Evolutionary conservation across 768 basidiomycete species (phyloP), one percentile per base, ranked within the genome.

Genomic region (Rhizopogon sp.): DNA sequence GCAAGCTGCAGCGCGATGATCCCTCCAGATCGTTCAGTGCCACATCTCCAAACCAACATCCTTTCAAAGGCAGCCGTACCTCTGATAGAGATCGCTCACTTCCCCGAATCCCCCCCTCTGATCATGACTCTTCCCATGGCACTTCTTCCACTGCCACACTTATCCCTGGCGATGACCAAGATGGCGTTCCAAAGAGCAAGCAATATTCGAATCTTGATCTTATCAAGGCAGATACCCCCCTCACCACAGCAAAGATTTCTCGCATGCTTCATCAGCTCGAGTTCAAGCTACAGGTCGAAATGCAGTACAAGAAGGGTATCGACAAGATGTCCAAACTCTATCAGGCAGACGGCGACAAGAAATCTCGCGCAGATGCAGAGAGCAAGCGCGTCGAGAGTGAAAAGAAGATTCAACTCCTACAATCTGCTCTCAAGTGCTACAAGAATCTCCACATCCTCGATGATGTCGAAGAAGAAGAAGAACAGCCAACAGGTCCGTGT

Each of bases 301-400:
- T 89, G 75, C 94, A 98, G 74, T 98, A 98, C 78, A 96, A 95
- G 78, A 82, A 87, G 69, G 97, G 97, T 41, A 97, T 98, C 60
- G 95, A 98, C 74, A 98, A 98, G 77, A 99, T 99, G 97, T 90
- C 88, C 39, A 95, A 90, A 72, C 79, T 98, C 33, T 98, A 98
- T 70, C 86, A 93, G 64, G 91, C 89, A 5, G 97, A 99, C 65
- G 96, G 95, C 52, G 97, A 99, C 77, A 96, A 96, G 81, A 93
- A 92, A 69, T 89, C 94, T 43, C 83, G 90, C 64, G 85, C 83
- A 11, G 96, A 98, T 68, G 93, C 95, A 2, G 93, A 96, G 67
- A 86, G 85, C 68, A 98, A 99, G 74, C 83, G 87, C 59, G 79
- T 95, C 29, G 97, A 99, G 72, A 93, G 90, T 68, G 93, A 98